Percentiles rank a stretch among this genome's conserved stretches.
Conservation (phyloP, 78 protist genomes). For the Cavenderia fasciculata region DNA sequence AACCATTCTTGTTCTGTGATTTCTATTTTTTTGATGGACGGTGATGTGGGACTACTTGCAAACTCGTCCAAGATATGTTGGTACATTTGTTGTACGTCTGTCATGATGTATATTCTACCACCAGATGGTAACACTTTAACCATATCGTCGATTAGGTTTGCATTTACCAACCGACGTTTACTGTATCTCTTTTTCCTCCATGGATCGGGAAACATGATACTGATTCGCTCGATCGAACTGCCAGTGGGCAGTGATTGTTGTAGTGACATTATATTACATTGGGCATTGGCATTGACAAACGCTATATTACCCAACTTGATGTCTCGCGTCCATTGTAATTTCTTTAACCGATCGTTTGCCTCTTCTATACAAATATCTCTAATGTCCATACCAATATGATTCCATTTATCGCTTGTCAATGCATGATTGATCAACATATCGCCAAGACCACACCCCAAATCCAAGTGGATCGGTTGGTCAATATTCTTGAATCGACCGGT, state of each 20-base stretch:
- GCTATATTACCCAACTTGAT: background rate
- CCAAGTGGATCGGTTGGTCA: background rate
- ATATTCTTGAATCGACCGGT: background rate
- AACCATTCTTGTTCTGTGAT: background rate
- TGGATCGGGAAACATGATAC: constrained; percentile 31
- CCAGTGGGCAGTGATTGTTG: constrained; percentile 18
- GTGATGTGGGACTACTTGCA: background rate
- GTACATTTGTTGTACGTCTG: no score
- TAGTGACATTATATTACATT: no score
- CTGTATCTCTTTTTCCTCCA: constrained; percentile 7
- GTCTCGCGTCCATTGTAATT: background rate
- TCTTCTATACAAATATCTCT: constrained; percentile 3
- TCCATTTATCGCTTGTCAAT: background rate
- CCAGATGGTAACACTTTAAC: background rate
- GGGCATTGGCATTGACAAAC: background rate
- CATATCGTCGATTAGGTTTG: background rate
- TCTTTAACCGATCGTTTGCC: background rate
- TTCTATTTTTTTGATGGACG: background rate
- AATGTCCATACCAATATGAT: constrained; percentile 10
- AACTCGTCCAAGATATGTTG: no score
- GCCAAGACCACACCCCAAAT: constrained; percentile 23
- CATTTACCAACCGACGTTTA: constrained; percentile 11
- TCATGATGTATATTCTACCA: no score
- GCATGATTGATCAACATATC: constrained; percentile 2
- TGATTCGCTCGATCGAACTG: background rate